These are phyloP conservation scores for Haplosporangium gracile DNA, from an alignment of 192 early-diverging fungal species.

Conservation along the genomic window DNA sequence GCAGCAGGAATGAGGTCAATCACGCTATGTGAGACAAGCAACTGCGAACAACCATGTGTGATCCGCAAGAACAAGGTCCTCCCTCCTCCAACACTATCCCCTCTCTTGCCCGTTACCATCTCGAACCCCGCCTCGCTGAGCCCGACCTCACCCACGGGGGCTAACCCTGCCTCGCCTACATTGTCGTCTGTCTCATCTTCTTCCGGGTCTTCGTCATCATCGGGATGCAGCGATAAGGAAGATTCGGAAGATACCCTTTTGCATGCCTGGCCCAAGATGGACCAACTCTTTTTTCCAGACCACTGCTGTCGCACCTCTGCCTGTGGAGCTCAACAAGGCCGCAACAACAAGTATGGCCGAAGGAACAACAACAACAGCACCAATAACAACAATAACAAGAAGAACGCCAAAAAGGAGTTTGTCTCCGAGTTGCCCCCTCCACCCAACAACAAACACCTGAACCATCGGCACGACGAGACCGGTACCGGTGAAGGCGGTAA, in stretches of 20 bases:
- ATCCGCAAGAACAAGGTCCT: slow-evolving; percentile 45
- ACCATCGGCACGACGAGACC: background rate
- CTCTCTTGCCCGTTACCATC: slow-evolving; percentile 25
- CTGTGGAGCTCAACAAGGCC: background rate
- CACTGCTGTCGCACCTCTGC: slow-evolving; percentile 49
- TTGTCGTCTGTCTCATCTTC: background rate
- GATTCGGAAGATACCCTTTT: slow-evolving; percentile 8
- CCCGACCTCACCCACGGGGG: background rate
- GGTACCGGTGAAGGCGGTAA: background rate
- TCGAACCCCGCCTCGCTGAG: slow-evolving; percentile 44
- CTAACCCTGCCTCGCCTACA: background rate
- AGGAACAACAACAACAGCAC: slow-evolving; percentile 11
- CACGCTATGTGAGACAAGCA: background rate
- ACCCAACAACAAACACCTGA: background rate
- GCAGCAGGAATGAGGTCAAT: background rate
- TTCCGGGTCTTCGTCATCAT: background rate
- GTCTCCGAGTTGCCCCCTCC: slow-evolving; percentile 43
- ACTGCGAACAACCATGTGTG: slow-evolving; percentile 38
- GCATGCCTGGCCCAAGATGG: slow-evolving; percentile 48
- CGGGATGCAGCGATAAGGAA: background rate
- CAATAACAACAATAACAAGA: background rate
- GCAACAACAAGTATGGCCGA: slow-evolving; percentile 5
- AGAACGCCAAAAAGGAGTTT: background rate
- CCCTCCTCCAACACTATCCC: slow-evolving; percentile 46
- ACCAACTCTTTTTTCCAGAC: slow-evolving; percentile 49